Evolutionary conservation across 2,329 filamentous ascomycete species (phyloP).

Genomic region (Ascomycota sp.): DNA sequence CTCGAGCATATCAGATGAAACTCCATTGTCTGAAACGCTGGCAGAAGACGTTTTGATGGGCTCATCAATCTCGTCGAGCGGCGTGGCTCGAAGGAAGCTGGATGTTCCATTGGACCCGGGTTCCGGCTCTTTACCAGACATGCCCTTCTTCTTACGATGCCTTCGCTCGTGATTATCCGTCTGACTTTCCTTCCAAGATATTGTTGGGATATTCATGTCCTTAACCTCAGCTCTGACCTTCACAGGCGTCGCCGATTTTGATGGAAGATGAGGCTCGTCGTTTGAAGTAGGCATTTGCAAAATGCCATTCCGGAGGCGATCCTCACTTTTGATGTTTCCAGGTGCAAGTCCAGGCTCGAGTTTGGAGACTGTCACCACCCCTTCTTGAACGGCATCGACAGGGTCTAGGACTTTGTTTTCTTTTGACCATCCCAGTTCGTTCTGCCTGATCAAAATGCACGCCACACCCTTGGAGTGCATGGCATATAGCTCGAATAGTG

Average conservation of each 20-base stretch:
- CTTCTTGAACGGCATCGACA: conserved; percentile 52
- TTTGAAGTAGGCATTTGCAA: conserved; percentile 8
- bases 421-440: conserved; percentile 74
- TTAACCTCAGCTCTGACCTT: conserved; percentile 23
- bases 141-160: conserved; percentile 45
- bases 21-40: conserved; percentile 6
- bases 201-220: conserved; percentile 22
- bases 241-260: conserved; percentile 12
- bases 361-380: conserved; percentile 52
- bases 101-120: conserved; percentile 19
- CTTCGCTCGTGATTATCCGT: conserved; percentile 40
- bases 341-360: conserved; percentile 15
- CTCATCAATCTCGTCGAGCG: conserved; percentile 7
- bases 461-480: conserved; percentile 98
- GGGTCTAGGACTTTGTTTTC: conserved; percentile 71
- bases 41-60: conserved; percentile 10
- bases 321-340: no score
- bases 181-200: conserved; percentile 16
- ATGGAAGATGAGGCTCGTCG: conserved; percentile 10
- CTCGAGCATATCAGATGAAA: conserved; percentile 26
- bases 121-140: conserved; percentile 20
- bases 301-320: background rate
- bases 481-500: conserved; percentile 81
- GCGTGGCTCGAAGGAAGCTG: conserved; percentile 13
- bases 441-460: conserved; percentile 63